Percentiles rank a stretch among this genome's conserved stretches.
phyloP scores from a whole-genome alignment of 805 yeast species.

The Saccharomycopsis sp. region DNA sequence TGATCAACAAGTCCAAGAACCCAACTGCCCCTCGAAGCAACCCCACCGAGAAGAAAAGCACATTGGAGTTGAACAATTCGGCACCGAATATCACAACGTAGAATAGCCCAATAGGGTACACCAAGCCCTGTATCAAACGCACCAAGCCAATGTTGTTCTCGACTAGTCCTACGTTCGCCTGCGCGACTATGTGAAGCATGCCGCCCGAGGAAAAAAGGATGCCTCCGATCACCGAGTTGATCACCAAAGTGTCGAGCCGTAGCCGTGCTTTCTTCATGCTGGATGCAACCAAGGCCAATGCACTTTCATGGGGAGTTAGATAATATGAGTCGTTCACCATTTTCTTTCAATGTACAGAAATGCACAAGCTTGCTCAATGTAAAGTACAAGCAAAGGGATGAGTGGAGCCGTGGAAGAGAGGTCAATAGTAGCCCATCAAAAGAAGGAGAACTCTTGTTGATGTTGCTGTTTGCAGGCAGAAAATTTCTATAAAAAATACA shows the following conservation, averaged over 20 bases:
- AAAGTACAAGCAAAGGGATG: too few species aligned
- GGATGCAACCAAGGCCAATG: slow-evolving; percentile 76
- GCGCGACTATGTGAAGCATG: slow-evolving; percentile 51
- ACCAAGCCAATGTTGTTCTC: slow-evolving; percentile 43
- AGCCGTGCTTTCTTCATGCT: slow-evolving; percentile 75
- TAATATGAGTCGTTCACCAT: slow-evolving; percentile 44
- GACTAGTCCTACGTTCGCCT: slow-evolving; percentile 39
- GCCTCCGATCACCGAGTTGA: slow-evolving; percentile 66
- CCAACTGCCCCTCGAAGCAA: slow-evolving; percentile 62
- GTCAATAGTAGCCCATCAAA: too few species aligned
- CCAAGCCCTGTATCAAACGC: slow-evolving; percentile 47
- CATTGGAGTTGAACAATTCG: slow-evolving; percentile 68
- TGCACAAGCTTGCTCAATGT: too few species aligned
- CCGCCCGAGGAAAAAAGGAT: slow-evolving; percentile 63
- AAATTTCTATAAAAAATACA: too few species aligned
- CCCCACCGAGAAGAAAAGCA: slow-evolving; percentile 63
- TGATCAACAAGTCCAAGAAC: slow-evolving; percentile 48
- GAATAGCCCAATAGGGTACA: slow-evolving; percentile 65
- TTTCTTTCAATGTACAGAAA: too few species aligned
- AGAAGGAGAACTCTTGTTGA: too few species aligned
- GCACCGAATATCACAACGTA: slow-evolving; percentile 69
- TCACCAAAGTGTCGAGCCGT: slow-evolving; percentile 44
- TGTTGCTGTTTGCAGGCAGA: too few species aligned
- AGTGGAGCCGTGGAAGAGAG: too few species aligned
- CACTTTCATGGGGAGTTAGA: slow-evolving; percentile 72